Evolutionary conservation across 2,329 filamentous ascomycete species (phyloP).

Genomic region (Mycosphaerella sp.): DNA sequence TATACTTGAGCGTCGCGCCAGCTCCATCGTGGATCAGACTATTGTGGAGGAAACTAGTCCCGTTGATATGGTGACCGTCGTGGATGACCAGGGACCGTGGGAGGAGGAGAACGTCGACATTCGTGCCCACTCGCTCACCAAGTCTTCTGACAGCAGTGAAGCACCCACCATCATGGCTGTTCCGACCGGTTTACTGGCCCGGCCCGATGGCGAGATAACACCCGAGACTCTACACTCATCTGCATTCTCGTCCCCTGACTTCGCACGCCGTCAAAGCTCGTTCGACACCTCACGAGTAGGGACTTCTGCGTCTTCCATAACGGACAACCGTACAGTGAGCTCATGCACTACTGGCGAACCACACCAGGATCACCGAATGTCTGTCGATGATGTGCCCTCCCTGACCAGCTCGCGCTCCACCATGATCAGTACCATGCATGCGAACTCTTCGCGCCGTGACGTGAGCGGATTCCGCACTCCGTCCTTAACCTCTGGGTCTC

Average conservation of each 20-base stretch:
- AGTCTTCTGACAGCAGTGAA: slow-evolving; percentile 46
- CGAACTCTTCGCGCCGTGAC: slow-evolving; percentile 32
- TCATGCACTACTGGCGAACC: slow-evolving; percentile 68
- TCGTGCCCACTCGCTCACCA: slow-evolving; percentile 44
- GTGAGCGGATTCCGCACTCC: slow-evolving; percentile 35
- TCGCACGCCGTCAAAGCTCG: slow-evolving; percentile 54
- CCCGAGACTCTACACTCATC: slow-evolving; percentile 57
- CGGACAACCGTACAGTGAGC: slow-evolving; percentile 64
- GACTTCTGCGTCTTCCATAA: slow-evolving; percentile 66
- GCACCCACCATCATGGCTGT: slow-evolving; percentile 34
- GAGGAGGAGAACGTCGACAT: slow-evolving; percentile 33
- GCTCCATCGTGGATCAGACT: slow-evolving; percentile 33
- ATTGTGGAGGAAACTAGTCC: slow-evolving; percentile 35
- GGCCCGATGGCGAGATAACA: slow-evolving; percentile 48
- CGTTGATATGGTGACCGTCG: slow-evolving; percentile 39
- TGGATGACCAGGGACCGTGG: slow-evolving; percentile 39
- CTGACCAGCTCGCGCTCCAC: slow-evolving; percentile 71
- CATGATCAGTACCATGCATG: slow-evolving; percentile 63
- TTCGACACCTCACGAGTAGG: slow-evolving; percentile 68
- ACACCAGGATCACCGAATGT: slow-evolving; percentile 64
- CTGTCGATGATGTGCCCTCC: slow-evolving; percentile 67
- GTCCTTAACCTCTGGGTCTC: slow-evolving; percentile 39
- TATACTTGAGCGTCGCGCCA: slow-evolving; percentile 25
- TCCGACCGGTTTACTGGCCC: slow-evolving; percentile 33
- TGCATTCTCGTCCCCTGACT: slow-evolving; percentile 58